Evolutionary conservation across 1,284 basidiomycete species (phyloP), one percentile per base, ranked within the genome.

Genomic region (Apiotrichum sp.): DNA sequence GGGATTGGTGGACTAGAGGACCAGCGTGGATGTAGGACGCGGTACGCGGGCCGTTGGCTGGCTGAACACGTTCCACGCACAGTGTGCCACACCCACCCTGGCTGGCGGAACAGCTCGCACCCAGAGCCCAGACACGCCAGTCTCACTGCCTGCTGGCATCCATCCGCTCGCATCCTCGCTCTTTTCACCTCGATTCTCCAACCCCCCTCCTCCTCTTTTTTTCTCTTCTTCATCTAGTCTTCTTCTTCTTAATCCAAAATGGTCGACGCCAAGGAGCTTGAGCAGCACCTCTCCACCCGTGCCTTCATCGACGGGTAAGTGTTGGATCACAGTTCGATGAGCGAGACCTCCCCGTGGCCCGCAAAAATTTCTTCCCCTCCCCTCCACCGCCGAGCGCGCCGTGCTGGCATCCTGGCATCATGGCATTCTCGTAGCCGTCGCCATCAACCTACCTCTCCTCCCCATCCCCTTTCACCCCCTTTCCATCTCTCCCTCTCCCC

Each of bases 211-310:
- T 38, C 51, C 40, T 52, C 44, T 44, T 57, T 40, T 59, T 41
- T 41, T 41, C 40, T 14, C 55, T 48, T 39, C 31, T 40, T 16
- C n/a, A 38, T 34, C 36, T 52, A 40, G n/a, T 36, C 50, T 59
- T 31, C 44, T 39, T 33, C 44, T 56, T 47, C 42, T 59, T 46
- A 50, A 48, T 56, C 61, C 71, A 66, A 68, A 90, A 90, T 88
- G 82, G 87, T 70, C 69, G 81, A 90, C 78, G 81, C 91, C 67
- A 71, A 79, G 52, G 85, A 86, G 68, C 87, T 96, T 71, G 88
- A 95, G 73, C 73, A 85, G 62, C 88, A 93, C 82, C 87, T 97
- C 68, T 75, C 84, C 55, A 83, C 62, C 39, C 63, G 65, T 40
- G 66, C 70, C 14, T 70, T 67, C 55, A 69, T 73, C 56, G 71